Base-by-base conservation (phyloP, 768 basidiomycete genomes). In the Podaxis sp. region DNA sequence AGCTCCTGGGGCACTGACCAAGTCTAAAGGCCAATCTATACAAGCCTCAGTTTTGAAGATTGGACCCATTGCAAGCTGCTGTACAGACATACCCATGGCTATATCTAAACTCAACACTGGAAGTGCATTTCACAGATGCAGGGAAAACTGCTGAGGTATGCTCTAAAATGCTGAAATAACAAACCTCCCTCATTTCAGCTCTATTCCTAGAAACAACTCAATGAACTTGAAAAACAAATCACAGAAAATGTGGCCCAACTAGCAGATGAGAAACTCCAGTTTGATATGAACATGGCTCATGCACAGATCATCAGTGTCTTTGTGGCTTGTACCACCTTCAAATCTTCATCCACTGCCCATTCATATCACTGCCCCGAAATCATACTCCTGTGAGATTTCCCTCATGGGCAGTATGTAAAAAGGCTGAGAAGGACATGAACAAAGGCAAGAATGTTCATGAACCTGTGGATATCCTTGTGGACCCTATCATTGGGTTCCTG, bases 401-500 rank as follows among this genome's bases (percentile, higher is more conserved):
- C 76, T 69, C 92, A 0, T 77, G 93, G 36, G 90, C 90, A 0
- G 93, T 95, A 57, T 94, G 92, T 71, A 86, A 88, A n/a, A 71
- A 77, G 63, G 64, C 73, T 13, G 80, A 80, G 67, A 82, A 83
- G 66, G 65, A 72, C 15, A 78, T 76, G 64, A 80, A 79, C 66
- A 28, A 63, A 17, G 54, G 38, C 8, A 69, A 69, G 15, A 59
- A 54, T 8, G 55, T 55, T 26, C 48, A 64, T 1, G 83, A 84
- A 53, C 87, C 94, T 0, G 85, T 96, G 59, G 95, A 97, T 65
- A 75, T 95, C 49, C 81, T 98, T 42, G 87, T 96, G 38, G 95
- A 98, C 71, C 82, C 83, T 17, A 86, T 98, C 55, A 92, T 99
- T 53, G 93, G 93, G 5, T 89, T 92, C 70, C 76, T 99, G 40